Base-by-base conservation (phyloP, 116 monocot species). In the Papilionanthe hybrid region DNA sequence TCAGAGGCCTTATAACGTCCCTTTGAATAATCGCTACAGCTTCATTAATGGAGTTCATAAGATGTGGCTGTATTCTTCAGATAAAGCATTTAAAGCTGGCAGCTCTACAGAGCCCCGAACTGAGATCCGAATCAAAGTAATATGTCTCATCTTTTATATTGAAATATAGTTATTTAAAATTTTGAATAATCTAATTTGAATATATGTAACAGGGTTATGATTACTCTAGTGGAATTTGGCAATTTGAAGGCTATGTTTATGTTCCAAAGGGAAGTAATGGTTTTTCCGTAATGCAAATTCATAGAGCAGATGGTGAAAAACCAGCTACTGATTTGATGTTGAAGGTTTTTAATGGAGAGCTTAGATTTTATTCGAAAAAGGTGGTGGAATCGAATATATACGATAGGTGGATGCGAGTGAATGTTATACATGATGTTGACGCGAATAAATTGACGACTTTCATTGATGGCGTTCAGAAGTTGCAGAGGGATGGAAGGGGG, bases 221-320 rank as follows among this genome's bases (percentile, higher is more conserved):
- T 50, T 84, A 84, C 47, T 79, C 76, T 9, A 79, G 79, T 18
- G 84, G 84, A 63, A 43, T 78, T 9, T 78, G 82, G 82, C 82
- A 82, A 49, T 82, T 82, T 28, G 72, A 82, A 56, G 82, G 78
- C 1, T 72, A 83, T 30, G 72, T 30, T 12, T 79, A 60, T 25
- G 79, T 83, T 25, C 78, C 83, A 7, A 60, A 41, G 9, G 74
- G 79, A 19, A 83, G 79, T 0, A 73, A 48, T 5, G 83, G 83
- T 28, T 72, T 43, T 22, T 45, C 48, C 5, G 53, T 83, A n/a
- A 75, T 83, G 79, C 83, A 83, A 44, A 78, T 83, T 43, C 78
- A 74, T 42, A 69, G 79, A 10, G 23, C 72, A 7, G 23, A 41
- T 13, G 71, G 71, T 37, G 71, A 71, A 12, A 48, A 19, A 2